Base-by-base conservation (phyloP, 2,329 filamentous ascomycete genomes). In the Dactylonectria macrodidyma region DNA sequence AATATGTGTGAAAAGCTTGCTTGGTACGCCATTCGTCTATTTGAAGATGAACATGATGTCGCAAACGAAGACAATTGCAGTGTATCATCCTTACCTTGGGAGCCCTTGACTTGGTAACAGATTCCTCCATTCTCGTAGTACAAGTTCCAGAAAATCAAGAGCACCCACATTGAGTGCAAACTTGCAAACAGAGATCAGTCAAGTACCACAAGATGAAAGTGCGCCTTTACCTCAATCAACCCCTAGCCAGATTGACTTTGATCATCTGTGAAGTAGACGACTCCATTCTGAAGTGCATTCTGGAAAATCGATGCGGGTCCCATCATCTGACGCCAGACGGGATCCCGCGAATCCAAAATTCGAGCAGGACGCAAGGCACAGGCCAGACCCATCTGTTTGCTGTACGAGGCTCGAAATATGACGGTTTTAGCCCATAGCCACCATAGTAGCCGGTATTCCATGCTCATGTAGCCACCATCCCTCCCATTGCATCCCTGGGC, bases 201-300 rank as follows among this genome's bases (percentile, higher is more conserved):
- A 19, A 19, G 19, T 1, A 19, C 19, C 19, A 19, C 19, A 19
- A 19, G 19, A 19, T 19, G 19, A 19, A 1, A 19, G 19, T 19
- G 19, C 1, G 19, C 19, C 19, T 19, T 3, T 34, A 66, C 72
- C 3, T 1, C 0, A 0, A 74, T 22, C 2, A 73, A 8, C 0
- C 2, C 6, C 0, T 0, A 0, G 0, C 5, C 44, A 0, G 0
- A 0, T 1, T 3, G 12, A 1, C 0, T 0, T 0, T 0, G 8
- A 3, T 74, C 70, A 9, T 71, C 50, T 0, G 72, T 72, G 2
- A 66, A 74, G 10, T 22, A 64, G 0, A 1, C 33, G 5, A 46
- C 2, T 0, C 56, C 64, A 0, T 54, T 1, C 0, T 10, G 24
- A 6, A 71, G 1, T 1, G 22, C 1, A 0, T 19, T 0, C 26